Evolutionary conservation across 2,329 filamentous ascomycete species (phyloP), one percentile per base, ranked within the genome.

Genomic region (Calonectria naviculata): DNA sequence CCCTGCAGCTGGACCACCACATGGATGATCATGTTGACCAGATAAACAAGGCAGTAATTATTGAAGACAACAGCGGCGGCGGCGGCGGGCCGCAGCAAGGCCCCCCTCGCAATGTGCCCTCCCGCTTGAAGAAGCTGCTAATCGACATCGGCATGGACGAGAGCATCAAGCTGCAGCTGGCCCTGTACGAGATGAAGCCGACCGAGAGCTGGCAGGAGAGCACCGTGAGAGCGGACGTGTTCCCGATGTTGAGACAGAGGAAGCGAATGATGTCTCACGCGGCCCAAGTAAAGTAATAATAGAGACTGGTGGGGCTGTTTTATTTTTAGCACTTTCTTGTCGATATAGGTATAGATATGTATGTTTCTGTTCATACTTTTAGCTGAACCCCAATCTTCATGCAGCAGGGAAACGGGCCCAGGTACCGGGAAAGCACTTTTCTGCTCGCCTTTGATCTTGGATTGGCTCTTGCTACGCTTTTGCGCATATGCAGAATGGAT

Each of bases 211-310:
- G 65, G 65, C 38, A 58, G 9, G 65, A 67, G 54, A 38, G n/a
- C 28, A 67, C 24, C 24, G 21, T 67, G 12, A 47, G 58, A 12
- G 36, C 19, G 8, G 61, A 67, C 12, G 52, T 67, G 8, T 67
- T 67, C 24, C 65, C 65, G 15, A 61, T 67, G 65, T 54, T 67
- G 7, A 44, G 36, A n/a, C 41, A 60, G 10, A 67, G 65, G 21
- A 67, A 49, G 21, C 28, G 19, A 2, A 47, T 46, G 44, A 64
- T 52, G 31, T 26, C n/a, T n/a, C 17, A 38, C 34, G 17, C 26
- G 47, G 21, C 21, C 6, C 31, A 38, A 24, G 4, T 21, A 15
- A 58, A 21, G 36, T 26, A 36, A 36, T 38, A 36, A 24, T 36
- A 19, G 34, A n/a, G 34, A 36, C 26, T 38, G 34, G 52, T 21